Evolutionary conservation across 345 rosid genomes (phyloP).

Genomic region (Populus davidiana): DNA sequence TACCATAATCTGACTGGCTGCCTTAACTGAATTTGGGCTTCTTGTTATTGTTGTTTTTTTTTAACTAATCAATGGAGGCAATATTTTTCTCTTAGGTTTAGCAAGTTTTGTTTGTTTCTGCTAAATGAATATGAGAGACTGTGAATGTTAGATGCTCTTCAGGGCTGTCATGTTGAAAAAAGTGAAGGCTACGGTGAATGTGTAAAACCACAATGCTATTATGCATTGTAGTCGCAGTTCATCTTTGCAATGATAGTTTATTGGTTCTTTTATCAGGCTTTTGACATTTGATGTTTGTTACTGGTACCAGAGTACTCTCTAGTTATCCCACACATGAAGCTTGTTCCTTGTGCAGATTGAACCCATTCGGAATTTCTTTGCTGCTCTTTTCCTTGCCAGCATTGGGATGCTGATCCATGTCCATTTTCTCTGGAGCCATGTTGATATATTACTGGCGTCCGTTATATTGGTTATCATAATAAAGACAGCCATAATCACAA

Average conservation of each 20-base stretch:
- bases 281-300: not conserved
- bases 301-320: not conserved
- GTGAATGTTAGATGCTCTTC: not conserved
- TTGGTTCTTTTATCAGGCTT: not conserved
- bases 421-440: constrained; percentile 91
- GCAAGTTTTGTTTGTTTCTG: not conserved
- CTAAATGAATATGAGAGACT: not conserved
- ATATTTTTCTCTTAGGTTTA: not conserved
- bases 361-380: constrained; percentile 91
- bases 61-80: not conserved
- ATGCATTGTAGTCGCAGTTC: not conserved
- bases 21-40: not conserved
- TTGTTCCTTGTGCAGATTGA: constrained; percentile 53
- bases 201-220: not conserved
- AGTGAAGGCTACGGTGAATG: not conserved
- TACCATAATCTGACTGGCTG: not conserved
- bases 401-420: constrained; percentile 89
- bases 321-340: not conserved
- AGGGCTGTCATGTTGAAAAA: not conserved
- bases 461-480: constrained; percentile 72
- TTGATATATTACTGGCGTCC: constrained; percentile 80
- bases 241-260: not conserved
- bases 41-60: not conserved
- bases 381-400: constrained; percentile 90
- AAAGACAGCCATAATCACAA: constrained; percentile 60